Conservation (phyloP, 176 grass and related monocot genomes). For the Aechmea fasciata region DNA sequence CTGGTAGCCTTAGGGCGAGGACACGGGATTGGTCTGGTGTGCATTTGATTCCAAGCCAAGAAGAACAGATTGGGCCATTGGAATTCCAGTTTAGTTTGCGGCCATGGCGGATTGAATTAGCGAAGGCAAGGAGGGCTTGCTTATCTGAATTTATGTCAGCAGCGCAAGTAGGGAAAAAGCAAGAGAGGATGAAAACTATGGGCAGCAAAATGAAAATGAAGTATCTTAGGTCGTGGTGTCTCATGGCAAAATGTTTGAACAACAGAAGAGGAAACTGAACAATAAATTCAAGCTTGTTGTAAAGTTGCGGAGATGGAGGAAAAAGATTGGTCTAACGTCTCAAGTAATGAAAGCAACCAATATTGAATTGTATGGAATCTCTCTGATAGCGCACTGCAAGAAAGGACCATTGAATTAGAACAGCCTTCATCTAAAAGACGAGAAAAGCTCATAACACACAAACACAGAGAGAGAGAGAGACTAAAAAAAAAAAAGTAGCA, state of each 20-base stretch:
- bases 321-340: conserved; percentile 10
- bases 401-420: neutral
- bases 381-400: neutral
- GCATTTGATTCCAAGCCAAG: conserved; percentile 87
- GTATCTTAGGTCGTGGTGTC: conserved; percentile 15
- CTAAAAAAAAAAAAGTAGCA: neutral
- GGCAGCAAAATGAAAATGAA: conserved; percentile 15
- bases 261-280: neutral
- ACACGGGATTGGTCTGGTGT: conserved; percentile 36
- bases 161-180: conserved; percentile 22
- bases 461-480: neutral
- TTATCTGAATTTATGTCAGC: conserved; percentile 66
- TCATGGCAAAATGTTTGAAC: conserved; percentile 13
- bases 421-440: neutral
- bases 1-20: conserved; percentile 65
- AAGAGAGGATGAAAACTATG: conserved; percentile 31
- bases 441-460: conserved; percentile 14
- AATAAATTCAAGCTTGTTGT: conserved; percentile 16
- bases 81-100: conserved; percentile 64
- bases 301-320: conserved; percentile 18
- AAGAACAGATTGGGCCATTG: conserved; percentile 56
- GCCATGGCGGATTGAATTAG: conserved; percentile 39
- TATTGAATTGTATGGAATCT: neutral
- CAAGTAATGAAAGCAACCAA: conserved; percentile 16
- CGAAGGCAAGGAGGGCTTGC: conserved; percentile 77